phyloP scores from a whole-genome alignment of 2,329 filamentous ascomycete species.

The Paecilomyces dactylethromorphus region DNA sequence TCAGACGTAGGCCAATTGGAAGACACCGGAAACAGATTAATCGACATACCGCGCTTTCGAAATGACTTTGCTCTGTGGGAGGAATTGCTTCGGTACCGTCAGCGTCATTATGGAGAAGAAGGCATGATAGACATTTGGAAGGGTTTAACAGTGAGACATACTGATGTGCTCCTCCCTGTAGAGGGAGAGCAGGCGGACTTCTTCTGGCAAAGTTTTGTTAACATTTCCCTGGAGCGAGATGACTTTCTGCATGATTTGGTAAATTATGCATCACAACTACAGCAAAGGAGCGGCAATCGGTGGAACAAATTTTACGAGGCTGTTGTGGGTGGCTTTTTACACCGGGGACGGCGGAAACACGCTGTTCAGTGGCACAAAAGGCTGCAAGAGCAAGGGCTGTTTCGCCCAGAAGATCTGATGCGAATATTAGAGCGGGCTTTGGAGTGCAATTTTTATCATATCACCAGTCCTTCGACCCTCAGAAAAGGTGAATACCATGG shows the following conservation, averaged over 20 bases:
- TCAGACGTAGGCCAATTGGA: constrained; percentile 33
- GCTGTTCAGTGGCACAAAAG: constrained; percentile 31
- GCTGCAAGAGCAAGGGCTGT: constrained; percentile 31
- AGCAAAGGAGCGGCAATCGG: constrained; percentile 29
- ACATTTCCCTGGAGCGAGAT: constrained; percentile 26
- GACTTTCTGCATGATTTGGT: constrained; percentile 26
- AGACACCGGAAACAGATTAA: constrained; percentile 29
- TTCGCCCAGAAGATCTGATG: constrained; percentile 21
- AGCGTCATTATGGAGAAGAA: constrained; percentile 35
- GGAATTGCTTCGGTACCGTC: constrained; percentile 37
- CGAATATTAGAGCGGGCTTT: constrained; percentile 21
- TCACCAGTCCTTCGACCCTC: constrained; percentile 10
- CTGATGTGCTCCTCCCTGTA: constrained; percentile 28
- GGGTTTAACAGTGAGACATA: constrained; percentile 25
- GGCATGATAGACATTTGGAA: constrained; percentile 38
- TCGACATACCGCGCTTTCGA: constrained; percentile 25
- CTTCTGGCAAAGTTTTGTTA: constrained; percentile 36
- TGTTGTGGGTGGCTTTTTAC: constrained; percentile 30
- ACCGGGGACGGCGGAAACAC: constrained; percentile 19
- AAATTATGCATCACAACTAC: constrained; percentile 34
- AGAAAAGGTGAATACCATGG: constrained; percentile 4
- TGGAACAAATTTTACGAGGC: constrained; percentile 30
- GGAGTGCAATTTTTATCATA: constrained; percentile 13
- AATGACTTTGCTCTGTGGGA: constrained; percentile 39
- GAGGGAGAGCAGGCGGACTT: constrained; percentile 29